Conservation (phyloP, 2,329 filamentous ascomycete species). For the Trichoderma breve region DNA sequence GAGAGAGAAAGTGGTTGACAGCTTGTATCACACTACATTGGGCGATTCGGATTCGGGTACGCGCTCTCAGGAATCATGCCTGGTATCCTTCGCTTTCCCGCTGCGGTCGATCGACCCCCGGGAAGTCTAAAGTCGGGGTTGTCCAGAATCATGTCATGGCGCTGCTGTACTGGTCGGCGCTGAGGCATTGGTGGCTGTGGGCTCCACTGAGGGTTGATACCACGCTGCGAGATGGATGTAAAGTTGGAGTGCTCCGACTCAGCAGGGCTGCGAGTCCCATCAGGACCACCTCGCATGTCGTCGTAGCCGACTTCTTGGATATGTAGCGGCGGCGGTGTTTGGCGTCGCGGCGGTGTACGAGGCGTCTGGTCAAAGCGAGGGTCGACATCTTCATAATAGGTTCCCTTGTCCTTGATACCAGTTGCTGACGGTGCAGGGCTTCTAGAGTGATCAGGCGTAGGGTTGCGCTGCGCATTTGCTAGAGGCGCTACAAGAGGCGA, state of each 20-base stretch:
- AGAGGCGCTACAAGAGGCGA: slow-evolving; percentile 49
- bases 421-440: slow-evolving; percentile 34
- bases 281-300: slow-evolving; percentile 52
- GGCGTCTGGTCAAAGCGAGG: slow-evolving; percentile 64
- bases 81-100: slow-evolving; percentile 30
- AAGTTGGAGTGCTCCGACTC: slow-evolving; percentile 81
- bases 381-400: slow-evolving; percentile 92
- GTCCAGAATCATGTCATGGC: slow-evolving; percentile 71
- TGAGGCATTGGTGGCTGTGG: slow-evolving; percentile 47
- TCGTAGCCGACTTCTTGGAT: slow-evolving; percentile 52
- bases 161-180: slow-evolving; percentile 50
- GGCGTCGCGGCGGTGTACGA: slow-evolving; percentile 25
- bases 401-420: slow-evolving; percentile 34
- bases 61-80: slow-evolving; percentile 54
- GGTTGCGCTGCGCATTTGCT: slow-evolving; percentile 36
- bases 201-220: slow-evolving; percentile 85
- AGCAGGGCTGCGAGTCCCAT: slow-evolving; percentile 65
- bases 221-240: slow-evolving; percentile 85
- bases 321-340: slow-evolving; percentile 15
- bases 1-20: not conserved
- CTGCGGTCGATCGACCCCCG: slow-evolving; percentile 35
- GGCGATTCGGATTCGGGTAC: slow-evolving; percentile 46
- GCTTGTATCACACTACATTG: slow-evolving; percentile 23
- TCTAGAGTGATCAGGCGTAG: slow-evolving; percentile 36
- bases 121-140: slow-evolving; percentile 87